phyloP scores from a whole-genome alignment of 2,329 filamentous ascomycete species.

The Microascus cirrosus region DNA sequence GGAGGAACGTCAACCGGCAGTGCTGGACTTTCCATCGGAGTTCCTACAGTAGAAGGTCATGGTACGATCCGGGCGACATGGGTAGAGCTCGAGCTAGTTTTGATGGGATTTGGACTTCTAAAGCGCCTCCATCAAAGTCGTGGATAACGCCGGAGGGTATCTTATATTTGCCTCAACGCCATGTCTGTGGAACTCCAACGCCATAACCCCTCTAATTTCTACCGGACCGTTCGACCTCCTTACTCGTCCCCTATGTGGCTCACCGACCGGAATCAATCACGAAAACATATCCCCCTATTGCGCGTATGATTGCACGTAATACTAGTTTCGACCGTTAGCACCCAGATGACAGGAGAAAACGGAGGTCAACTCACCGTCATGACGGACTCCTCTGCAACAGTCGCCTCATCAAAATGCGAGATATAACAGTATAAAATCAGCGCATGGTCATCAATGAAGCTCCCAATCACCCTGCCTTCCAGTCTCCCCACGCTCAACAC shows the following conservation, averaged over 20 bases:
- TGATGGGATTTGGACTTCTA: too few relatives aligned
- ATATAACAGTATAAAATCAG: conserved; percentile 78
- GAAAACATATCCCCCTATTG: neutral
- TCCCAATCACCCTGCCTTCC: conserved; percentile 86
- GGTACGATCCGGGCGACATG: too few relatives aligned
- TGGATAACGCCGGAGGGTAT: neutral
- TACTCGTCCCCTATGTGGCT: neutral
- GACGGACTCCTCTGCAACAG: conserved; percentile 54
- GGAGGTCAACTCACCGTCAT: conserved; percentile 50
- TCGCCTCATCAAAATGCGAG: conserved; percentile 54
- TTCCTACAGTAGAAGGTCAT: too few relatives aligned
- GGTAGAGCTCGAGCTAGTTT: too few relatives aligned
- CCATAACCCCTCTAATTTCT: neutral
- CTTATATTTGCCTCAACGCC: neutral
- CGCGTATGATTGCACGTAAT: conserved; percentile 32
- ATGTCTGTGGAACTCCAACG: neutral
- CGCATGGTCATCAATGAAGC: conserved; percentile 71
- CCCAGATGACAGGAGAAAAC: neutral
- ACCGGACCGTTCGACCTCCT: neutral
- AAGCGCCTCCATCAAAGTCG: neutral
- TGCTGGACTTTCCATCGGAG: too few relatives aligned
- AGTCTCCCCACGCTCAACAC: conserved; percentile 88
- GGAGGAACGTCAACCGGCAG: too few relatives aligned
- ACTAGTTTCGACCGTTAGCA: conserved; percentile 14
- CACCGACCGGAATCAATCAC: neutral